Evolutionary conservation across 306 rosid species (phyloP), one percentile per base, ranked within the genome.

Genomic region (Erythrophleum fordii): DNA sequence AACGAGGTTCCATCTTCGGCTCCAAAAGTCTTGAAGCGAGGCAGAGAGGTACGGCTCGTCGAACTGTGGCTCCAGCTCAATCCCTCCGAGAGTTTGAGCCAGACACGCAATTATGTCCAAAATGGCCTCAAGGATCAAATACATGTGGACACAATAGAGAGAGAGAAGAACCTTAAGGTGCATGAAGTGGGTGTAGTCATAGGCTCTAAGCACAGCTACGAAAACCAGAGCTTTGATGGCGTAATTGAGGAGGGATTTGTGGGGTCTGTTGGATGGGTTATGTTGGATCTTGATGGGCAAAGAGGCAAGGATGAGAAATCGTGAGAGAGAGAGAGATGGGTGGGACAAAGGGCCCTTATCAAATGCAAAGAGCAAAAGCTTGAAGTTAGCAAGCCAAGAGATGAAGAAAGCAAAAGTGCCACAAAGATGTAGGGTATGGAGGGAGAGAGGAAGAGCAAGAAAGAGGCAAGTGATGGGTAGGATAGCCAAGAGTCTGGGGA

Each of bases 221-320:
- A 82, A 73, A 55, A 59, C 3, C 0, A 85, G 20, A 11, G n/a
- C 79, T 62, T 53, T 86, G 4, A 56, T 14, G 11, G 65, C 77
- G 42, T 78, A 75, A n/a, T 39, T 68, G 8, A 48, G 34, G 23
- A 45, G 73, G 10, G 78, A 53, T 18, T 14, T 67, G n/a, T 67
- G 59, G 18, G 11, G 5, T 17, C 9, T 23, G 1, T 8, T 9
- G 0, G 8, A 4, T 11, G 20, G 20, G 41, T 8, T 62, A 11
- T 51, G 62, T 26, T 29, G 74, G 82, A 86, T 80, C 29, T 77
- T 84, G 77, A 87, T 82, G 45, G 90, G 92, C 23, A 88, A 76
- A 60, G 85, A 90, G 14, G 89, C 87, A 8, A 92, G 1, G 25
- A 77, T 75, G 13, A 90, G 11, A 56, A 90, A 88, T 12, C 61